Base-by-base conservation (phyloP, 257 asterid genomes). In the Capsicum chinense region DNA sequence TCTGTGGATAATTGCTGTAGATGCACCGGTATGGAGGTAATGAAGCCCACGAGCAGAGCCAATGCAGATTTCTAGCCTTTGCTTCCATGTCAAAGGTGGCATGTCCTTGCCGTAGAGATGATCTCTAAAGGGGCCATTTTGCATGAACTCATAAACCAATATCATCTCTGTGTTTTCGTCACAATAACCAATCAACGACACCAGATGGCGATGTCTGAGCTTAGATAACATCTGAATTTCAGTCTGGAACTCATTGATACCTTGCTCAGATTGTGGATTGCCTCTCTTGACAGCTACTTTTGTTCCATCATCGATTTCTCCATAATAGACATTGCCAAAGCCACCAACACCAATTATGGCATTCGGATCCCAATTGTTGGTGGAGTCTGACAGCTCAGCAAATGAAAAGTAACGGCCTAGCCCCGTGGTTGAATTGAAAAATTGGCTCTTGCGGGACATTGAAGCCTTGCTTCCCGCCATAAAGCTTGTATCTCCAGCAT, bases 11-110 rank as follows among this genome's bases (percentile, higher is more conserved):
- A 97, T 97, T 16, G 97, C 98, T 47, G 90, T 91, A 1, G 96
- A 89, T 0, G 97, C 90, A n/a, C 99, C 99, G 0, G 98, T 97
- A 86, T 95, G 99, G 39, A 96, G 93, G 88, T 96, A 96, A 33
- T 96, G 98, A 4, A 96, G 90, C 1, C 99, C 98, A 0, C 98
- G 94, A n/a, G 99, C 98, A 0, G 98, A 87, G 10, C 98, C 99
- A 2, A 95, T 97, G 87, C 98, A 97, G 9, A 89, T 83, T 60
- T 97, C 99, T 6, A 89, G 93, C 87, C 98, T 87, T 56, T 93
- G 97, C 63, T 92, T 94, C 99, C 99, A 96, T 0, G 93, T 19
- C 60, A 96, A 42, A 0, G 93, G 21, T 2, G 91, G 87, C 9
- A 87, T 17, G 82, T 87, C 83, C 87, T 90, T 92, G 0, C 93